Percentiles rank a stretch among this genome's conserved stretches.
phyloP scores from a whole-genome alignment of 1,284 basidiomycete genomes.

The Cerioporus squamosus region DNA sequence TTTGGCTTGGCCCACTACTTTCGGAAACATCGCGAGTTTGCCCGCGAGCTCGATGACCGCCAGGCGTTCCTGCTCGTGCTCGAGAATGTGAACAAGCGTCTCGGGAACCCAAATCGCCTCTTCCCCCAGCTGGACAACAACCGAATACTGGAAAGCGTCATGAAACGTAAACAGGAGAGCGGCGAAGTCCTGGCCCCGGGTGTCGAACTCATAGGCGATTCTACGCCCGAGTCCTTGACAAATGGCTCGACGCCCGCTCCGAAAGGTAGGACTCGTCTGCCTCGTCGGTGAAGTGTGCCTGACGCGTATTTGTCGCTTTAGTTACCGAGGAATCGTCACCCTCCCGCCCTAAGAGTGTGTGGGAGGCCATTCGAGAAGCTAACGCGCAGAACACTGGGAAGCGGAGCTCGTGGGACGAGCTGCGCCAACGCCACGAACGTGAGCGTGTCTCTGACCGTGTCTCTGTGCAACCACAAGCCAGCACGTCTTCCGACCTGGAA shows the following conservation, averaged over 20 bases:
- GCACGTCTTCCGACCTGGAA: slow-evolving; percentile 20
- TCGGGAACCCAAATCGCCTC: slow-evolving; percentile 11
- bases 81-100: slow-evolving; percentile 24
- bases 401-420: slow-evolving; percentile 65
- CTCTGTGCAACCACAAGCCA: slow-evolving; percentile 9
- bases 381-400: slow-evolving; percentile 47
- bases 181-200: slow-evolving; percentile 17
- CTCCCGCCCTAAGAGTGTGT: slow-evolving; percentile 41
- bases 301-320: slow-evolving; percentile 1
- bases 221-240: no score
- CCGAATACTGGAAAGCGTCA: slow-evolving; percentile 14
- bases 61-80: slow-evolving; percentile 20
- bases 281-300: neutral
- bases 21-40: slow-evolving; percentile 15
- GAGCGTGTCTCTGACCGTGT: slow-evolving; percentile 25
- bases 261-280: slow-evolving; percentile 1
- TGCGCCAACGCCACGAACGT: slow-evolving; percentile 64
- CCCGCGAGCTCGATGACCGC: slow-evolving; percentile 16
- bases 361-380: slow-evolving; percentile 68
- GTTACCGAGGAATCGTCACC: slow-evolving; percentile 8
- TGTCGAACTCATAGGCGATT: slow-evolving; percentile 10
- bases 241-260: slow-evolving; percentile 5
- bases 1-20: slow-evolving; percentile 20
- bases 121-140: slow-evolving; percentile 15
- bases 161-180: slow-evolving; percentile 16